Evolutionary conservation across 257 asterid species (phyloP).

Genomic region (Hygrophila difformis): DNA sequence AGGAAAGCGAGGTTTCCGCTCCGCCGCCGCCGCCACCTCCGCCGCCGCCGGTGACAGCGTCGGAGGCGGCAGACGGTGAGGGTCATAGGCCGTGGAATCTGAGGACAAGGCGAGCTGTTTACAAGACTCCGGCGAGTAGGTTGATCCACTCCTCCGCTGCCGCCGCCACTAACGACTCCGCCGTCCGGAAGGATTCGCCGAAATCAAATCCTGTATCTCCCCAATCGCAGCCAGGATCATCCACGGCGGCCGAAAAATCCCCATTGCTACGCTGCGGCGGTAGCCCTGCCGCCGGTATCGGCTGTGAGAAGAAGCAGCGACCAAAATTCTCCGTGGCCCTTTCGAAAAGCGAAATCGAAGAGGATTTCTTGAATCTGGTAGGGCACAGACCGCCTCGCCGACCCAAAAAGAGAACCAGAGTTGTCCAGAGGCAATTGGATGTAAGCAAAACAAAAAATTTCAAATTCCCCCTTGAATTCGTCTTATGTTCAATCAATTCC

Average conservation of each 20-base stretch:
- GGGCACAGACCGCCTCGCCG: constrained; percentile 60
- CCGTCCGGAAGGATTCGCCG: constrained; percentile 10
- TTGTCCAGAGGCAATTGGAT: constrained; percentile 46
- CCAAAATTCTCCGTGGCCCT: constrained; percentile 45
- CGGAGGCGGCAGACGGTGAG: no score
- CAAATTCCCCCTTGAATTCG: background rate
- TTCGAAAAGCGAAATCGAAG: constrained; percentile 43
- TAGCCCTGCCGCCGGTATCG: constrained; percentile 10
- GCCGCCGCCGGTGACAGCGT: constrained; percentile 13
- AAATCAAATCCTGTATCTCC: constrained; percentile 13
- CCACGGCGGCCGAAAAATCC: constrained; percentile 20
- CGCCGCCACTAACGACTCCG: constrained; percentile 8
- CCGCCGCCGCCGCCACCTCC: constrained; percentile 18
- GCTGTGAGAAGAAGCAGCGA: constrained; percentile 32
- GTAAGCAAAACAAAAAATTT: constrained; percentile 23
- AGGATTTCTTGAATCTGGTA: constrained; percentile 47
- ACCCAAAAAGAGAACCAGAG: constrained; percentile 49
- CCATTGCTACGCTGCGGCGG: constrained; percentile 20
- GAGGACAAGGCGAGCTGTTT: constrained; percentile 52
- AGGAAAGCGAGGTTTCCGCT: constrained; percentile 11
- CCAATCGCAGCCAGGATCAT: constrained; percentile 16
- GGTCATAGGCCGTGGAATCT: constrained; percentile 42
- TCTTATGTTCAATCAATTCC: background rate
- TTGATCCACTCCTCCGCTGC: background rate
- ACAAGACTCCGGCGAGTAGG: constrained; percentile 21